Evolutionary conservation across 2,329 filamentous ascomycete species (phyloP).

Genomic region (Colletotrichum sp.): DNA sequence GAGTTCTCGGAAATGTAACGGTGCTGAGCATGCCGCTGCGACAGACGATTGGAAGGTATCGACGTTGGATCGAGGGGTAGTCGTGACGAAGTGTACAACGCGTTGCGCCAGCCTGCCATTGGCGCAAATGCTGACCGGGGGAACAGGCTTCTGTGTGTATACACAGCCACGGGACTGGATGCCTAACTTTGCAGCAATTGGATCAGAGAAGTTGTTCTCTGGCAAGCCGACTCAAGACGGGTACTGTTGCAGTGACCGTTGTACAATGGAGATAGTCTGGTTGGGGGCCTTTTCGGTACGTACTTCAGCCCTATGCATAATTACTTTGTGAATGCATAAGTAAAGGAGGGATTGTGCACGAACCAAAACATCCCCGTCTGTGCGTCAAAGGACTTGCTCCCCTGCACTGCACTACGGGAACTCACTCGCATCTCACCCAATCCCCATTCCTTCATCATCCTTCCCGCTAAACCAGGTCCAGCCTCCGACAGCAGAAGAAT

Average conservation of each 20-base stretch:
- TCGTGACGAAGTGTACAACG: neutral
- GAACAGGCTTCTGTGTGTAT: neutral
- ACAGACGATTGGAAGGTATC: neutral
- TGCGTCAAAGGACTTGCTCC: neutral
- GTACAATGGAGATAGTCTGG: neutral
- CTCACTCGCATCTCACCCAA: neutral
- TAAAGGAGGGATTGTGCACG: neutral
- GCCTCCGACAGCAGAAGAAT: neutral
- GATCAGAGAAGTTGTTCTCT: neutral
- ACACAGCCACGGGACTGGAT: neutral
- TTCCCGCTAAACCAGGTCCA: neutral
- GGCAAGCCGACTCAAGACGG: neutral
- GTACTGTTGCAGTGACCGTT: neutral
- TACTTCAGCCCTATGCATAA: constrained; percentile 9
- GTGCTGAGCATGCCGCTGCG: neutral
- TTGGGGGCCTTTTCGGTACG: constrained; percentile 10
- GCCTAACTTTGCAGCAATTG: neutral
- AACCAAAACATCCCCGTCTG: neutral
- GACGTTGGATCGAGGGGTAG: neutral
- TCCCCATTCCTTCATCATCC: neutral
- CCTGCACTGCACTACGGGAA: neutral
- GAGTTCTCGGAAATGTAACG: neutral
- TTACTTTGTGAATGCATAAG: neutral
- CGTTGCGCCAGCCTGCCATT: neutral
- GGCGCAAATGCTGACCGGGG: neutral